Base-by-base conservation (phyloP, 345 rosid species). In the Populus tremula region DNA sequence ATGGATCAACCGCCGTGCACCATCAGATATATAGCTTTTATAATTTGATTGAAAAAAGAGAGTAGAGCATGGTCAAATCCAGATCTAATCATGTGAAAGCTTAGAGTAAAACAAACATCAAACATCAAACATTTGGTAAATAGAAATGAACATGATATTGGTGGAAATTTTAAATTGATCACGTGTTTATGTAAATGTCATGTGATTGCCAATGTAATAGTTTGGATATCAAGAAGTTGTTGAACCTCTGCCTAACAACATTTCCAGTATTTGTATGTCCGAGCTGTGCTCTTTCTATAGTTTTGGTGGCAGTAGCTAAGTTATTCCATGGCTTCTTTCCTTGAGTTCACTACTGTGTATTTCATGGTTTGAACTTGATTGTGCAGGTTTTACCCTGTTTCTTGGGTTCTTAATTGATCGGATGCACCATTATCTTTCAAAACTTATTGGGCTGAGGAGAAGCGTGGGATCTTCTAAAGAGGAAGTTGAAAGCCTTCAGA, bases 401-500 rank as follows among this genome's bases (percentile, higher is more conserved):
- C 97, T 94, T 1, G 98, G 98, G 47, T 94, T 94, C 83, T 75
- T 94, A 67, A 88, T 94, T 41, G 97, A 94, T 70, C 90, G 98
- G 0, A 82, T 87, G 87, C 98, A 94, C 75, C 93, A 91, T 76
- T 94, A 90, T 82, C 93, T 91, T 61, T 86, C 78, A 67, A 91
- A 92, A 84, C 90, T 94, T 49, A 79, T 92, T 39, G 82, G 73
- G 10, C 38, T 92, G 38, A 90, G 96, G 89, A 82, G 88, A 73
- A 85, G 64, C 16, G 84, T 69, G 38, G 94, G 94, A 49, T 87
- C 90, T 62, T 91, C 93, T 0, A 89, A 89, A 72, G 97, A 86
- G 53, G 93, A 89, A 84, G 74, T 89, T 25, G 93, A 90, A 70
- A 82, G 45, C 47, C 92, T 94, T 25, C 89, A 80, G 76, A 90